A percentile compares a stretch with the other conserved stretches of the same genome.
phyloP scores from a whole-genome alignment of 805 yeast species.

The Teunomyces atbi region DNA sequence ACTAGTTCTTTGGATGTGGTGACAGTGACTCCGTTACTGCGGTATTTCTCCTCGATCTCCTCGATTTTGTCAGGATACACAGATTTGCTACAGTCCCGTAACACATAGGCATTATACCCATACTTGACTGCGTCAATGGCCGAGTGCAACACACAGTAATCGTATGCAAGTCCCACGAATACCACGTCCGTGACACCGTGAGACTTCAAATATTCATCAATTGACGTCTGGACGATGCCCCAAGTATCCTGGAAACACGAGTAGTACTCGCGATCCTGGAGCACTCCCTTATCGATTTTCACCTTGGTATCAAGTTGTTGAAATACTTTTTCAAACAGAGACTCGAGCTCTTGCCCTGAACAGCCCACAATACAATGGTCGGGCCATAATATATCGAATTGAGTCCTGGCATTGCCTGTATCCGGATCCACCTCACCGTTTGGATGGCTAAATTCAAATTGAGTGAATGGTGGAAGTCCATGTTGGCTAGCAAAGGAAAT shows the following conservation, averaged over 20 bases:
- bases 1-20: not conserved
- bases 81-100: slow-evolving; percentile 54
- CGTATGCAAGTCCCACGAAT: slow-evolving; percentile 82
- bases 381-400: slow-evolving; percentile 73
- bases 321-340: slow-evolving; percentile 41
- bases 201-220: slow-evolving; percentile 46
- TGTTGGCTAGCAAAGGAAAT: slow-evolving; percentile 79
- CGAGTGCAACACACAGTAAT: slow-evolving; percentile 78
- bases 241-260: slow-evolving; percentile 85
- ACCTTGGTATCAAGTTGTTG: slow-evolving; percentile 31
- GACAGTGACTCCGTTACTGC: slow-evolving; percentile 31
- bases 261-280: slow-evolving; percentile 76
- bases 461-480: slow-evolving; percentile 48
- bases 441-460: slow-evolving; percentile 52
- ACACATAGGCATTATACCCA: slow-evolving; percentile 66
- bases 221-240: slow-evolving; percentile 67
- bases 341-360: slow-evolving; percentile 62
- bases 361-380: slow-evolving; percentile 82
- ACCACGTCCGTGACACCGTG: slow-evolving; percentile 57
- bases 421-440: slow-evolving; percentile 22
- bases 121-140: slow-evolving; percentile 61
- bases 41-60: slow-evolving; percentile 35
- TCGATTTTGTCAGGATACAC: slow-evolving; percentile 46
- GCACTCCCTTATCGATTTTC: slow-evolving; percentile 67
- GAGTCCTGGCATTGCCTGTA: slow-evolving; percentile 22